These are phyloP conservation scores for Xylariaceae sp. DNA, from an alignment of 2,329 filamentous ascomycete genomes.

Conservation along the genomic window DNA sequence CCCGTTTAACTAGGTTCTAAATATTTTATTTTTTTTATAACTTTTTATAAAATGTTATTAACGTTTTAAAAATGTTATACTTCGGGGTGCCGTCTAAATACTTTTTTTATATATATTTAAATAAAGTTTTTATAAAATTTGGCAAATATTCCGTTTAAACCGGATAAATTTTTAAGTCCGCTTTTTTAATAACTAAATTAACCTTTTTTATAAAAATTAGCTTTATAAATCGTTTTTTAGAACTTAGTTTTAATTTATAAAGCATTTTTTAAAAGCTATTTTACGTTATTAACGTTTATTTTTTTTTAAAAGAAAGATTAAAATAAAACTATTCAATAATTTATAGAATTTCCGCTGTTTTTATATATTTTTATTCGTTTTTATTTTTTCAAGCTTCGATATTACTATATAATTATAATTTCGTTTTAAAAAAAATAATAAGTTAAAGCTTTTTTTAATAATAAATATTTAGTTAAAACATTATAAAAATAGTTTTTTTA, in stretches of 20 bases:
- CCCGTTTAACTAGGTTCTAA: not conserved
- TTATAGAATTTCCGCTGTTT: not conserved
- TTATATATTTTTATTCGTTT: not conserved
- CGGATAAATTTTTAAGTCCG: not conserved
- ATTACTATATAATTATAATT: too few relatives aligned
- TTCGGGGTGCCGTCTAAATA: not conserved
- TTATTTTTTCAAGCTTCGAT: too few relatives aligned
- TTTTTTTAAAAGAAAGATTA: not conserved
- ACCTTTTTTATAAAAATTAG: not conserved
- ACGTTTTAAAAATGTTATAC: not conserved
- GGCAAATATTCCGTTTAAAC: not conserved
- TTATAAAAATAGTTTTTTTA: constrained; percentile 3
- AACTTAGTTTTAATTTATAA: not conserved
- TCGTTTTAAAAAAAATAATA: too few relatives aligned
- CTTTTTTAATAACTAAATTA: not conserved
- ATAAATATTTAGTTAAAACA: not conserved
- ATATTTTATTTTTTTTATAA: not conserved
- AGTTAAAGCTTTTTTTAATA: not conserved
- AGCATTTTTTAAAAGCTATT: not conserved
- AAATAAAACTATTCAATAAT: constrained; percentile 1
- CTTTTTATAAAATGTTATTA: not conserved
- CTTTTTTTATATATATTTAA: not conserved
- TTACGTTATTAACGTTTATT: not conserved
- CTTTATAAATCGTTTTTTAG: not conserved
- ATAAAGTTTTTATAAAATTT: constrained; percentile 4